phyloP scores from a whole-genome alignment of 192 early-diverging fungal genomes.

The Lunasporangiospora selenospora region DNA sequence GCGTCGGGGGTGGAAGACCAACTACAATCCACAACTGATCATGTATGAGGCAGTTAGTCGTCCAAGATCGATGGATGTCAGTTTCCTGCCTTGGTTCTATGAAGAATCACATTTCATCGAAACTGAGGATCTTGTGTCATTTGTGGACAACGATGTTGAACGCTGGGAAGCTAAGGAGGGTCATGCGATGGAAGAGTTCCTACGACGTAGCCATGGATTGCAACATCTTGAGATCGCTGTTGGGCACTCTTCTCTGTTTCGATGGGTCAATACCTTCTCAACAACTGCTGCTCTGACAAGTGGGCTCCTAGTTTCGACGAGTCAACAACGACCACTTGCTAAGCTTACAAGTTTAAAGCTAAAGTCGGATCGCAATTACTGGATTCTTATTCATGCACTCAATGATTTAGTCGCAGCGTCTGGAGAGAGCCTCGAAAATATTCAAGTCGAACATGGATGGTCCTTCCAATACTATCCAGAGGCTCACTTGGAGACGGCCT shows the following conservation, averaged over 20 bases:
- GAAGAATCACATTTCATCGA: not conserved
- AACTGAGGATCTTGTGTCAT: not conserved
- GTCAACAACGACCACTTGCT: no score
- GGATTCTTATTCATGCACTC: slow-evolving; percentile 4
- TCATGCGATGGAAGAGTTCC: slow-evolving; percentile 8
- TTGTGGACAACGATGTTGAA: not conserved
- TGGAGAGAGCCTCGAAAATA: not conserved
- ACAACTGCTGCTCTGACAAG: no score
- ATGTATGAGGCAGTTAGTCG: slow-evolving; percentile 7
- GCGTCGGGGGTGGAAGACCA: not conserved
- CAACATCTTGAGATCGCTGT: not conserved
- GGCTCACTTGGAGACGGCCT: not conserved
- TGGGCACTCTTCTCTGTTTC: not conserved
- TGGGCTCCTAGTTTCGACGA: no score
- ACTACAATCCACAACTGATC: no score
- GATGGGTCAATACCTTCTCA: not conserved
- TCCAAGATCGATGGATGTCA: not conserved
- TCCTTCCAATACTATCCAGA: not conserved
- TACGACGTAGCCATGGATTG: not conserved
- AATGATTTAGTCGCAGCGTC: slow-evolving; percentile 15
- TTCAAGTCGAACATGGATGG: not conserved
- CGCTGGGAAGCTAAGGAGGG: slow-evolving; percentile 3
- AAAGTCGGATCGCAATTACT: not conserved
- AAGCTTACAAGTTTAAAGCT: not conserved
- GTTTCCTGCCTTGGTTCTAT: slow-evolving; percentile 1